Evolutionary conservation across 129 eudicot genomes (phyloP).

Genomic region (Gnaphalium uliginosum): DNA sequence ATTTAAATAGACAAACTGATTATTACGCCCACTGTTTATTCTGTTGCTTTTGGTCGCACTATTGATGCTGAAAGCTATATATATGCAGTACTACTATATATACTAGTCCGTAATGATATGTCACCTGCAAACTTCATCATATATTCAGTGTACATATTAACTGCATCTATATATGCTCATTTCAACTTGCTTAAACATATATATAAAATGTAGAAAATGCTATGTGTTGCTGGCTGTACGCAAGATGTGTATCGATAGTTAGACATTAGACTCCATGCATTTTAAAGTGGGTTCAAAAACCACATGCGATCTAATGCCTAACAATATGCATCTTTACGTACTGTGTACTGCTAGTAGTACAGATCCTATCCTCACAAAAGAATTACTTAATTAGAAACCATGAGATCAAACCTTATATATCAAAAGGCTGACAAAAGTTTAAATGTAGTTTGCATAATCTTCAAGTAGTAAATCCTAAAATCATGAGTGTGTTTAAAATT

Average conservation of each 20-base stretch:
- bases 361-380: not conserved
- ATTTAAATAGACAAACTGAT: conserved; percentile 30
- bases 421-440: too few relatives aligned
- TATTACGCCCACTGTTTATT: conserved; percentile 38
- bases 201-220: too few relatives aligned
- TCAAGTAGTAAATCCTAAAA: not conserved
- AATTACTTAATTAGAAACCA: not conserved
- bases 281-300: too few relatives aligned
- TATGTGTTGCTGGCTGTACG: not conserved
- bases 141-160: conserved; percentile 9
- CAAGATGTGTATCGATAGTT: too few relatives aligned
- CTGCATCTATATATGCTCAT: not conserved
- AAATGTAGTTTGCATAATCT: not conserved
- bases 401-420: not conserved
- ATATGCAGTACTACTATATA: conserved; percentile 1
- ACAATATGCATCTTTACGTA: too few relatives aligned
- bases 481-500: not conserved
- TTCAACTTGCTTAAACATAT: too few relatives aligned
- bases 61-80: conserved; percentile 24
- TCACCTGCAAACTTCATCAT: conserved; percentile 31
- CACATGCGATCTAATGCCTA: not conserved
- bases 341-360: too few relatives aligned
- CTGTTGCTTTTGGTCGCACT: conserved; percentile 33
- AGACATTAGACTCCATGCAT: too few relatives aligned
- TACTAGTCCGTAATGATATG: conserved; percentile 17